A percentile compares a stretch with the other conserved stretches of the same genome.
phyloP scores from a whole-genome alignment of 495 filamentous ascomycete species.

The Pyrenopolyporus hunteri region DNA sequence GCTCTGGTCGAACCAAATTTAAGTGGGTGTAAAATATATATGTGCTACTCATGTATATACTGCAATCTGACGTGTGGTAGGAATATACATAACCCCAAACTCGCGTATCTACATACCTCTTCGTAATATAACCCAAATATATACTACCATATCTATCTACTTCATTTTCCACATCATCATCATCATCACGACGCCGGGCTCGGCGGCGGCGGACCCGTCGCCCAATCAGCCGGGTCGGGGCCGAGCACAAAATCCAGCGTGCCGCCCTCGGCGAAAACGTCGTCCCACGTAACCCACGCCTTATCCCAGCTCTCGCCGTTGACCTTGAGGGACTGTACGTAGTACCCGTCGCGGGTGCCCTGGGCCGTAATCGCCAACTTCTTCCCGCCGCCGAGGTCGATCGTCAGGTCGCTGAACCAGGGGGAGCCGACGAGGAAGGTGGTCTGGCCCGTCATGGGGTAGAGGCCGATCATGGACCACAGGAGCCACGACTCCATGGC shows the following conservation, averaged over 20 bases:
- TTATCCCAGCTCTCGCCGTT: constrained; percentile 59
- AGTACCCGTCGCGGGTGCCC: constrained; percentile 54
- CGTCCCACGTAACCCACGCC: constrained; percentile 68
- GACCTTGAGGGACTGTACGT: constrained; percentile 60
- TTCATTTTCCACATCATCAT: background rate
- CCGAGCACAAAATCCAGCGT: constrained; percentile 68
- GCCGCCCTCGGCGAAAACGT: constrained; percentile 68
- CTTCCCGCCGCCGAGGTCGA: constrained; percentile 61
- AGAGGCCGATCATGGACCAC: constrained; percentile 75
- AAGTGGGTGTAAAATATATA: background rate
- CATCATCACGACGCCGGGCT: constrained; percentile 42
- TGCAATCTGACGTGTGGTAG: no score
- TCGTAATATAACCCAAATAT: background rate
- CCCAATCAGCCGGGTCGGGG: constrained; percentile 57
- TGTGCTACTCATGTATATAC: no score
- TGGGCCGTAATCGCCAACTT: constrained; percentile 62
- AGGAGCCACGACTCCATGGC: constrained; percentile 74
- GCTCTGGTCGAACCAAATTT: background rate
- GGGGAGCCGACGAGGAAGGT: constrained; percentile 69
- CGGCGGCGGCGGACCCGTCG: constrained; percentile 64
- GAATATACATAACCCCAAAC: background rate
- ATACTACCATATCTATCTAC: background rate
- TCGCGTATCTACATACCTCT: background rate
- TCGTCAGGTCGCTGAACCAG: constrained; percentile 64
- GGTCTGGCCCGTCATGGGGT: constrained; percentile 68